These are phyloP conservation scores for Carallia brachiata DNA, from an alignment of 345 rosid species.

Conservation along the genomic window DNA sequence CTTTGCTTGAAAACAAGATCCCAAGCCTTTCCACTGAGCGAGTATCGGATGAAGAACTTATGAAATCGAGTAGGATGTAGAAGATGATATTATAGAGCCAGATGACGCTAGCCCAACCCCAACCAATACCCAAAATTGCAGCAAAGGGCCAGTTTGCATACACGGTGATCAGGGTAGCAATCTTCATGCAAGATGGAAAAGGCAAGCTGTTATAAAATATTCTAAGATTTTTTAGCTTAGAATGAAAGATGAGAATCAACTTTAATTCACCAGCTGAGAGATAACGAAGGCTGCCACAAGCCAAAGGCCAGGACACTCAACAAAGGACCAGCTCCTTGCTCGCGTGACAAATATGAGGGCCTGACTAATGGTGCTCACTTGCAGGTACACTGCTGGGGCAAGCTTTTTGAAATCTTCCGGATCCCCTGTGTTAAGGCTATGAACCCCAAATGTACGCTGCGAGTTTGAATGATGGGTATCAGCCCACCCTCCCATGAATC, in stretches of 20 bases:
- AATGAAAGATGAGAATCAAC: not conserved
- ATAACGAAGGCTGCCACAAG: constrained; percentile 42
- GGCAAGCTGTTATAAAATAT: not conserved
- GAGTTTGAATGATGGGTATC: not conserved
- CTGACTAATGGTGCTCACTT: constrained; percentile 66
- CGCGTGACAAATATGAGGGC: constrained; percentile 66
- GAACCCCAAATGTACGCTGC: constrained; percentile 51
- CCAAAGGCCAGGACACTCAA: constrained; percentile 54
- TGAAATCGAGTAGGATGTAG: constrained; percentile 48
- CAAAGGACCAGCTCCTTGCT: constrained; percentile 55
- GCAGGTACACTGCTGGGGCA: constrained; percentile 57
- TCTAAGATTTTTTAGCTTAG: not conserved
- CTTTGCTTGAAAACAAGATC: constrained; percentile 65
- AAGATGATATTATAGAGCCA: constrained; percentile 57
- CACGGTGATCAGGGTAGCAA: constrained; percentile 55
- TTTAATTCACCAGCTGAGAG: constrained; percentile 51
- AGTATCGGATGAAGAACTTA: constrained; percentile 53
- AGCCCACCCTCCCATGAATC: not conserved
- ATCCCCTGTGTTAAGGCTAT: constrained; percentile 44
- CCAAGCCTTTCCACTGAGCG: constrained; percentile 55
- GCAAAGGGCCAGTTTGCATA: constrained; percentile 59
- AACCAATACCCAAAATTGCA: constrained; percentile 53
- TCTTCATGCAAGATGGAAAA: constrained; percentile 25
- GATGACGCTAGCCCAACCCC: constrained; percentile 63
- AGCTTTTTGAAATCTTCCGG: constrained; percentile 39